These are phyloP conservation scores for Phytophthora idaei DNA, from an alignment of 352 stramenopile genomes.

Conservation along the genomic window DNA sequence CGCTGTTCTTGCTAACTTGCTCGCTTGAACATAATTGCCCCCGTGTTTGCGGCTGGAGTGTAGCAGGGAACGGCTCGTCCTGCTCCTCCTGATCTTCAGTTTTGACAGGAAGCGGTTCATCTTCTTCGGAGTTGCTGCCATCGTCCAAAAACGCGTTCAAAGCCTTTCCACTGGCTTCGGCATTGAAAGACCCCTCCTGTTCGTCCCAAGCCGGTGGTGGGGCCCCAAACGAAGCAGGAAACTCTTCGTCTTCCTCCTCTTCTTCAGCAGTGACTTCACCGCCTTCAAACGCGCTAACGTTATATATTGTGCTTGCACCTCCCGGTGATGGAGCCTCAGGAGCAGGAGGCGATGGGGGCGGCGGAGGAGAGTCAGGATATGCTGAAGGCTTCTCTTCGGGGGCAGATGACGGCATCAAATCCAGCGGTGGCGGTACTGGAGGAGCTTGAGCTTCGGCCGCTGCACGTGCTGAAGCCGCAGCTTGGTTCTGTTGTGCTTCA, in stretches of 20 bases:
- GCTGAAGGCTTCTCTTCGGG: constrained; percentile 9
- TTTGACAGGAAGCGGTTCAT: constrained; percentile 60
- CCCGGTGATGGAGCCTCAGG: constrained; percentile 13
- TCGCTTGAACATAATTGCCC: not conserved
- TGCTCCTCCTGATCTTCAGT: constrained; percentile 34
- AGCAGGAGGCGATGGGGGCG: constrained; percentile 38
- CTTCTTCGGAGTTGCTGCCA: constrained; percentile 63
- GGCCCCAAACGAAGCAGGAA: constrained; percentile 55
- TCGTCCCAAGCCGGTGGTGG: constrained; percentile 38
- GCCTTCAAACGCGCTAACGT: constrained; percentile 12
- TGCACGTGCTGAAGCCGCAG: constrained; percentile 18
- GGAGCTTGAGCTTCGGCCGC: constrained; percentile 17
- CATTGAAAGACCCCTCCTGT: constrained; percentile 49
- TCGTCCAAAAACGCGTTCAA: constrained; percentile 81
- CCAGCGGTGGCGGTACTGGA: constrained; percentile 25
- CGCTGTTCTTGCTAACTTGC: not conserved
- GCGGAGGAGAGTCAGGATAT: constrained; percentile 42
- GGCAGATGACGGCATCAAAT: constrained; percentile 17
- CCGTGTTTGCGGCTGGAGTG: constrained; percentile 2
- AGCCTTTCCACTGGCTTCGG: constrained; percentile 63
- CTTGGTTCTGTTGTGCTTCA: constrained; percentile 34
- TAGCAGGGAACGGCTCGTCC: constrained; percentile 37
- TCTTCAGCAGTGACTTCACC: constrained; percentile 23
- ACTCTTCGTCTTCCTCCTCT: constrained; percentile 79
- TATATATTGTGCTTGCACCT: constrained; percentile 6